Evolutionary conservation across 192 early-diverging fungal species (phyloP), one percentile per base, ranked within the genome.

Genomic region (Haplosporangium gracile): DNA sequence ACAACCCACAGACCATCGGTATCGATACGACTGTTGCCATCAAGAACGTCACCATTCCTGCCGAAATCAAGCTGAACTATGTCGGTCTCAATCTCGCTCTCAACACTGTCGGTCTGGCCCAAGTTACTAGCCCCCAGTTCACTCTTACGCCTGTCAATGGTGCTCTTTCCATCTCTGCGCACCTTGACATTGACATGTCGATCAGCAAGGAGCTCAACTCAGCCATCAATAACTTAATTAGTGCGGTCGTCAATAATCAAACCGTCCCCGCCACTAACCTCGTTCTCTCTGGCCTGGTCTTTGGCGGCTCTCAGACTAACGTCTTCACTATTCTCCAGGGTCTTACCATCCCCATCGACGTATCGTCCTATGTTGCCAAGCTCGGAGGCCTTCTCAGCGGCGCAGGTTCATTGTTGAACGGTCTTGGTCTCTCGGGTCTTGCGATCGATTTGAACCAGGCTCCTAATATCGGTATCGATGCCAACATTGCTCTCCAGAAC

Each of bases 61-160:
- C 77, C 5, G 49, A 84, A 74, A 79, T 84, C 82, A 79, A 79
- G 68, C 49, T 84, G 47, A 84, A 79, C 68, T 84, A 84, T 65
- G 82, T 76, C 24, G 82, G 82, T 11, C 73, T 69, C 69, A 76
- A 84, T 47, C 26, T 78, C 34, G 82, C 77, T 20, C 40, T 84
- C 42, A 73, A 68, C 3, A 43, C 72, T 1, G 55, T 83, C 43
- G 76, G 76, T 57, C 38, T 83, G 71, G 72, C 45, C 20, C 39
- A 83, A 65, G 43, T 83, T 24, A 47, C 70, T 2, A 60, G 78
- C 29, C 76, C 82, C 10, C 38, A 71, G 20, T 78, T 83, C 76
- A 70, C 57, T 7, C 32, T 84, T 26, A 69, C 40, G 55, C 77
- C 82, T 42, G 68, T 76, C 51, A 57, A 57, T 34, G 70, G 51